Percentiles rank a stretch among this genome's conserved stretches.
These are phyloP conservation scores for Sclerotinia sclerotiorum DNA, from an alignment of 2,329 filamentous ascomycete species.

Conservation along the genomic window DNA sequence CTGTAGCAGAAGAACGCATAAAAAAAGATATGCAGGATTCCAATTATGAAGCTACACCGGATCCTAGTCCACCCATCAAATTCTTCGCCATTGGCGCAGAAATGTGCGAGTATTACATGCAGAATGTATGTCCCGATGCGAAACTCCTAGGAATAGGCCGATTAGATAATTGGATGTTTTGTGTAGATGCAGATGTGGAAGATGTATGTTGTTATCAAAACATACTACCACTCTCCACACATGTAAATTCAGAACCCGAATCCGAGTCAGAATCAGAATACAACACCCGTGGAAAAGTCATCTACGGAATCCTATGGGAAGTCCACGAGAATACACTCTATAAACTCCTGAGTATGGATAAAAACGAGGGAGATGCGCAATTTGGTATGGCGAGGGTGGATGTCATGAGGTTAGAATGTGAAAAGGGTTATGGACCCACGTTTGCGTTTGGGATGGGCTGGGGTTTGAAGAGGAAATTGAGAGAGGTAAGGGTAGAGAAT, in stretches of 20 bases:
- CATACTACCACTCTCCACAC: background rate
- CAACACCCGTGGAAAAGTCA: background rate
- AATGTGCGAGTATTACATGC: background rate
- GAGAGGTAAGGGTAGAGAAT: background rate
- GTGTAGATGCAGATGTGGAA: background rate
- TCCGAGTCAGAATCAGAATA: background rate
- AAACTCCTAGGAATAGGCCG: background rate
- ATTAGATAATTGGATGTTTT: slow-evolving; percentile 11
- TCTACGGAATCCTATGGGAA: slow-evolving; percentile 4
- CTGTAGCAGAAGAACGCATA: background rate
- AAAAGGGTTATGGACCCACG: background rate
- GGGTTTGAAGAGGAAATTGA: background rate
- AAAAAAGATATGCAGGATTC: background rate
- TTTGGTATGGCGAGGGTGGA: background rate
- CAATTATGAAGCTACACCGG: background rate
- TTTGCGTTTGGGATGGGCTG: slow-evolving; percentile 16
- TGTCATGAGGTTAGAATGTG: background rate
- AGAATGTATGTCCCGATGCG: background rate
- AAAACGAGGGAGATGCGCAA: background rate
- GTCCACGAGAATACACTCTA: background rate
- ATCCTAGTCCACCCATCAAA: background rate
- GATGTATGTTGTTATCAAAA: slow-evolving; percentile 8
- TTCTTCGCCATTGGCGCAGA: background rate
- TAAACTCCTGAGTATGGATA: background rate
- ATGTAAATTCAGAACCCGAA: background rate